phyloP scores from a whole-genome alignment of 352 stramenopile genomes.

The Phytophthora sansomeana region DNA sequence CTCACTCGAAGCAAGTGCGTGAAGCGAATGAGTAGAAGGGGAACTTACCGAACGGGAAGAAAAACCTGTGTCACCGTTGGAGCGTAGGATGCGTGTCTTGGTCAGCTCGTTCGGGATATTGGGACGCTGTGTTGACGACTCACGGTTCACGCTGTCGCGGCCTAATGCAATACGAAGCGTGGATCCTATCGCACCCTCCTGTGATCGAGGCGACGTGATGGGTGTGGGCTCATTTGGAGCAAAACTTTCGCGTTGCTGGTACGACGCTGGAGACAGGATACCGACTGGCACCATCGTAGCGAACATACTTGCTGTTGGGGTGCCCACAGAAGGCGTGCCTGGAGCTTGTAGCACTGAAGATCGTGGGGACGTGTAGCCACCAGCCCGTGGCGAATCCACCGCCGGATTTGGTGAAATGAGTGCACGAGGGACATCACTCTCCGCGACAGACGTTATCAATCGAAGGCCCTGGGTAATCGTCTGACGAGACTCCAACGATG shows the following conservation, averaged over 20 bases:
- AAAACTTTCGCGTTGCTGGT: constrained; percentile 83
- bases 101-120: constrained; percentile 41
- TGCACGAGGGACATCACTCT: constrained; percentile 82
- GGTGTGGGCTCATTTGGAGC: constrained; percentile 34
- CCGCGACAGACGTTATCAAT: constrained; percentile 82
- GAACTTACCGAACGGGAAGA: constrained; percentile 29
- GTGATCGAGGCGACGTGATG: constrained; percentile 25
- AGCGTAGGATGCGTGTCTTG: constrained; percentile 45
- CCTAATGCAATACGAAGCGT: constrained; percentile 81
- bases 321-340: constrained; percentile 66
- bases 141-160: constrained; percentile 74
- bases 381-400: constrained; percentile 81
- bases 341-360: constrained; percentile 76
- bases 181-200: constrained; percentile 59
- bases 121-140: constrained; percentile 45
- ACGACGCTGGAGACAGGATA: constrained; percentile 81
- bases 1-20: neutral
- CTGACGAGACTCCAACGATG: constrained; percentile 39
- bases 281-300: constrained; percentile 46
- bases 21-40: neutral
- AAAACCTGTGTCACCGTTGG: constrained; percentile 31
- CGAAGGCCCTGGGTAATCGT: constrained; percentile 74
- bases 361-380: constrained; percentile 80
- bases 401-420: constrained; percentile 88
- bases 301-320: constrained; percentile 64